Percentiles rank a stretch among this genome's conserved stretches.
phyloP scores from a whole-genome alignment of 2,329 filamentous ascomycete genomes.

The Aspergillus sp. region DNA sequence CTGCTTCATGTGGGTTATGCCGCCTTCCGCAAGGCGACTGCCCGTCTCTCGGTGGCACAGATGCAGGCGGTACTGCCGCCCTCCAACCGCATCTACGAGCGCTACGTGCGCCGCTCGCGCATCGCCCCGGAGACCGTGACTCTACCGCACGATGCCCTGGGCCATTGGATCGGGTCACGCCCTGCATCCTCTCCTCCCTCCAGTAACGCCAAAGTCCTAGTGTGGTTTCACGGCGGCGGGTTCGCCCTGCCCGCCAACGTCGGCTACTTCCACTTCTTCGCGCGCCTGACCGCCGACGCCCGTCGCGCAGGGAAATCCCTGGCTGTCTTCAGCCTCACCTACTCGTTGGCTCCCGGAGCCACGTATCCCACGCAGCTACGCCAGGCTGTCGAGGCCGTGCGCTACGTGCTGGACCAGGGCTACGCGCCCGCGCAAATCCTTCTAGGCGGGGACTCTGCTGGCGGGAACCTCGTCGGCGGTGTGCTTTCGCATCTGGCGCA shows the following conservation, averaged over 20 bases:
- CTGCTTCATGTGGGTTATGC: slow-evolving; percentile 38
- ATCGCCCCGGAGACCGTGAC: slow-evolving; percentile 28
- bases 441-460: slow-evolving; percentile 47
- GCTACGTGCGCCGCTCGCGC: slow-evolving; percentile 24
- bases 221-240: slow-evolving; percentile 52
- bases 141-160: slow-evolving; percentile 33
- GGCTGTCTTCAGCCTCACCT: slow-evolving; percentile 56
- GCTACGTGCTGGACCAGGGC: slow-evolving; percentile 37
- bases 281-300: slow-evolving; percentile 45
- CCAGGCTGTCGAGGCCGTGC: slow-evolving; percentile 42
- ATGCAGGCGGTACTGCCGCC: slow-evolving; percentile 31
- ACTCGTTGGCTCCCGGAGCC: slow-evolving; percentile 54
- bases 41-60: slow-evolving; percentile 26
- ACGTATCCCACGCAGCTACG: slow-evolving; percentile 46
- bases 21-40: slow-evolving; percentile 31
- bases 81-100: slow-evolving; percentile 31
- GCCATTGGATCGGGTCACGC: slow-evolving; percentile 40
- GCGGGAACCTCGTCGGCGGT: slow-evolving; percentile 42
- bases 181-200: slow-evolving; percentile 19
- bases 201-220: slow-evolving; percentile 31
- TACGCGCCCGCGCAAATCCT: slow-evolving; percentile 37
- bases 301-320: slow-evolving; percentile 45
- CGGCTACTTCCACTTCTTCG: slow-evolving; percentile 52
- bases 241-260: slow-evolving; percentile 51
- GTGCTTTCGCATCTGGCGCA: slow-evolving; percentile 48